These are phyloP conservation scores for Aspergillus sp. DNA, from an alignment of 2,329 filamentous ascomycete genomes.

Conservation along the genomic window DNA sequence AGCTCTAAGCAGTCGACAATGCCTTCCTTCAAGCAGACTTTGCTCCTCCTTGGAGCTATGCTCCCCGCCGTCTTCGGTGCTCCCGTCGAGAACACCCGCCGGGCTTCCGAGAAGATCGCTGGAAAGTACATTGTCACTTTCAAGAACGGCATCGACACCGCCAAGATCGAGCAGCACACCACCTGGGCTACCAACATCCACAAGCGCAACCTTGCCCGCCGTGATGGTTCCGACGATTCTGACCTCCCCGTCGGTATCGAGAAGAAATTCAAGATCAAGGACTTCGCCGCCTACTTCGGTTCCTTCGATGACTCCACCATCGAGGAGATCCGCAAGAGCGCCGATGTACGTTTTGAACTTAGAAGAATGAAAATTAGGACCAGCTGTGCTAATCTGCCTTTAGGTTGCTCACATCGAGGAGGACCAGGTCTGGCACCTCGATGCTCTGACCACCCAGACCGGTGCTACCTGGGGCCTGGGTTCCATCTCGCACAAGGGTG, in stretches of 20 bases:
- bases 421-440: slow-evolving; percentile 24
- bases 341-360: slow-evolving; percentile 28
- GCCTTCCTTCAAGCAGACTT: slow-evolving; percentile 20
- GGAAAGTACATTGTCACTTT: slow-evolving; percentile 28
- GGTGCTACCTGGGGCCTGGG: slow-evolving; percentile 37
- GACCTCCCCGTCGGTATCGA: slow-evolving; percentile 35
- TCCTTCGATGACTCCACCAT: slow-evolving; percentile 47
- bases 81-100: slow-evolving; percentile 14
- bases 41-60: slow-evolving; percentile 23
- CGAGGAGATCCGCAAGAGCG: slow-evolving; percentile 38
- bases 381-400: slow-evolving; percentile 4
- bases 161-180: slow-evolving; percentile 19
- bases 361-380: background rate
- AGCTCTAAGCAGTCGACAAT: slow-evolving; percentile 10
- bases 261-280: slow-evolving; percentile 43
- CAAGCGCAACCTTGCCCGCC: slow-evolving; percentile 19
- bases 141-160: slow-evolving; percentile 18
- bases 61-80: slow-evolving; percentile 22
- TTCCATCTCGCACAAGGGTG: slow-evolving; percentile 29
- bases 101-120: slow-evolving; percentile 14
- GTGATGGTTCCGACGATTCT: slow-evolving; percentile 1
- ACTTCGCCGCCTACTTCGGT: slow-evolving; percentile 45
- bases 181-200: slow-evolving; percentile 22
- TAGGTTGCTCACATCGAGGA: slow-evolving; percentile 27
- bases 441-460: slow-evolving; percentile 20